A percentile compares a stretch with the other conserved stretches of the same genome.
Conservation (phyloP, 345 rosid genomes). For the Citrus mangshanensis region DNA sequence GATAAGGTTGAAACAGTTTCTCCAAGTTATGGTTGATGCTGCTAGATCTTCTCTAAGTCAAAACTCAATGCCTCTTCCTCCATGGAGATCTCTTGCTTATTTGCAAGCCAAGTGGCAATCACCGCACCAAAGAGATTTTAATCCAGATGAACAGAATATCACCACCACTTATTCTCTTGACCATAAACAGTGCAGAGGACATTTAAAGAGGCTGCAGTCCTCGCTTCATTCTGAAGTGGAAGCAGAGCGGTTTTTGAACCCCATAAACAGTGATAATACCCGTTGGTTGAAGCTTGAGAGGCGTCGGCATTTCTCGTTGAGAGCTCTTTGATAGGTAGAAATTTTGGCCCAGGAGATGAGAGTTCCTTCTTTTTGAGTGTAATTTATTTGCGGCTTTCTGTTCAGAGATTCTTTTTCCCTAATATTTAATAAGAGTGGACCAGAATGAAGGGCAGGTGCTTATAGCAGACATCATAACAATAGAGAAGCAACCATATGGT, state of each 20-base stretch:
- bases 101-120: conserved; percentile 88
- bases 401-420: conserved; percentile 16
- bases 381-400: conserved; percentile 35
- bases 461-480: conserved; percentile 7
- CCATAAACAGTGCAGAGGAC: conserved; percentile 63
- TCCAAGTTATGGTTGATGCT: conserved; percentile 88
- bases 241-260: conserved; percentile 48
- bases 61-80: conserved; percentile 94
- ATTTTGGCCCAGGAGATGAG: conserved; percentile 24
- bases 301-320: conserved; percentile 37
- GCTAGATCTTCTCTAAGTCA: conserved; percentile 79
- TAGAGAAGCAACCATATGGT: conserved; percentile 11
- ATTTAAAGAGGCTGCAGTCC: conserved; percentile 64
- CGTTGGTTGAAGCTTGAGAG: conserved; percentile 54
- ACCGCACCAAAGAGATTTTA: conserved; percentile 48
- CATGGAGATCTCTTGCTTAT: conserved; percentile 90
- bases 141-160: conserved; percentile 35
- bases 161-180: conserved; percentile 20
- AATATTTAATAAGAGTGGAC: conserved; percentile 25
- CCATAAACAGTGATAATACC: conserved; percentile 32
- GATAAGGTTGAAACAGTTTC: conserved; percentile 60
- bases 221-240: conserved; percentile 57
- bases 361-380: conserved; percentile 30
- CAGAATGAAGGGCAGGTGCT: conserved; percentile 24
- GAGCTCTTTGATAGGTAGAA: conserved; percentile 34